Percentiles rank a stretch among this genome's conserved stretches.
Conservation (phyloP, 306 rosid species). For the Glycine latifolia region DNA sequence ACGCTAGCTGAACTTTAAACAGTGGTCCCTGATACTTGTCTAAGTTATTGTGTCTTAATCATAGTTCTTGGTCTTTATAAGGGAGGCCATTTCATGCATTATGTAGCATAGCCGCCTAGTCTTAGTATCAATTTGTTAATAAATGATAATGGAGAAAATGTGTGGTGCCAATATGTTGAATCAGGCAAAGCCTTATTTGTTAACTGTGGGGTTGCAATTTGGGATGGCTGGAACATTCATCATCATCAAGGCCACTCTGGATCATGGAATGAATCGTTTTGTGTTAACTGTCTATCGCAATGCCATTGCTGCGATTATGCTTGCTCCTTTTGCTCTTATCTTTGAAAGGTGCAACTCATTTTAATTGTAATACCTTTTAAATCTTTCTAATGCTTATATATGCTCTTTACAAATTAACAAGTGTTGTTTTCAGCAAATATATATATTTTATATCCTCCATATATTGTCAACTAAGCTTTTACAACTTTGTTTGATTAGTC, state of each 20-base stretch:
- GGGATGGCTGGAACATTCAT: conserved; percentile 66
- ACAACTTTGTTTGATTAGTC: background rate
- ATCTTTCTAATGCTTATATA: too few species aligned
- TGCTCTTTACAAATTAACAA: background rate
- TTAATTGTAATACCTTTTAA: too few species aligned
- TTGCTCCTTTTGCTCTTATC: conserved; percentile 69
- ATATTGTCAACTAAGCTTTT: background rate
- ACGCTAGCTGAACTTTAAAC: conserved; percentile 9
- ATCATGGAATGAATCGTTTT: conserved; percentile 67
- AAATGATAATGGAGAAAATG: background rate
- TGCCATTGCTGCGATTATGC: conserved; percentile 57
- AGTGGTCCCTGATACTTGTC: background rate
- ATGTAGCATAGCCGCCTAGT: background rate
- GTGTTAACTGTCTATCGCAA: conserved; percentile 72
- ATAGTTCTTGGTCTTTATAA: conserved; percentile 32
- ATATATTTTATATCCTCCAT: background rate
- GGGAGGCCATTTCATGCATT: conserved; percentile 3
- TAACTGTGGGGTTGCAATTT: conserved; percentile 68
- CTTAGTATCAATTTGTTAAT: too few species aligned
- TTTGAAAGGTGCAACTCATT: conserved; percentile 61
- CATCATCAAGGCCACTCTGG: conserved; percentile 59
- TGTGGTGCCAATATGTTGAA: conserved; percentile 12
- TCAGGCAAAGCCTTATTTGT: conserved; percentile 62
- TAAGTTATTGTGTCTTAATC: background rate
- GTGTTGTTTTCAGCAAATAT: background rate